Evolutionary conservation across 176 grass and related monocot species (phyloP), one percentile per base, ranked within the genome.

Genomic region (Phyllostachys edulis): DNA sequence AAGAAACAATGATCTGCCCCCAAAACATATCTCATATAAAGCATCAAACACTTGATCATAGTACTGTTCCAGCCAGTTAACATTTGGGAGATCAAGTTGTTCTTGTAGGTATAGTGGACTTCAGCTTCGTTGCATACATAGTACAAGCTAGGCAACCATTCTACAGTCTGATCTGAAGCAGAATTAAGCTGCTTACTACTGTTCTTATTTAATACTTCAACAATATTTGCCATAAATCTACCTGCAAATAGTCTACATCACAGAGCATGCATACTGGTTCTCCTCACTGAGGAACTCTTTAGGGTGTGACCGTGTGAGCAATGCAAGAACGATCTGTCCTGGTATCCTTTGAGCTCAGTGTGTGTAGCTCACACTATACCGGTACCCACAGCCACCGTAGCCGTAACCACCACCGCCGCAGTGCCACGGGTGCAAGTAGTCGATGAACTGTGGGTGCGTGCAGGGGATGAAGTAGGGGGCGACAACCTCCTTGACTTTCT

Each of bases 401-500:
- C 50, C 37, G 73, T 62, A 77, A 21, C 57, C 67, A 4, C 37
- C 37, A 10, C 63, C 32, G 20, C 50, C 11, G 26, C 47, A 26
- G 55, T 70, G 55, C 3, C 63, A 62, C 1, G 81, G 85, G 76
- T 91, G 89, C 24, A 83, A 89, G 87, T 55, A 86, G 79, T 89
- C 75, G 42, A 76, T n/a, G 80, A 89, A 93, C 38, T 77, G 87
- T 49, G 86, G 89, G 59, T 96, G 93, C 17, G 93, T 87, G 81
- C 90, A 99, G 51, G 94, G 91, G 44, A 94, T 90, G 85, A 92
- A 94, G 91, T 91, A 92, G 45, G 90, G 96, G 44, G 89, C 85
- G 14, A 90, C 79, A 6, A 29, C 79, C 16, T 92, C 86, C 69
- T 90, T 92, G 16, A 40, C 27, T 77, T 92, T 93, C 66, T 87